These are phyloP conservation scores for Cyberlindnera lachancei DNA, from an alignment of 805 yeast species.

Conservation along the genomic window DNA sequence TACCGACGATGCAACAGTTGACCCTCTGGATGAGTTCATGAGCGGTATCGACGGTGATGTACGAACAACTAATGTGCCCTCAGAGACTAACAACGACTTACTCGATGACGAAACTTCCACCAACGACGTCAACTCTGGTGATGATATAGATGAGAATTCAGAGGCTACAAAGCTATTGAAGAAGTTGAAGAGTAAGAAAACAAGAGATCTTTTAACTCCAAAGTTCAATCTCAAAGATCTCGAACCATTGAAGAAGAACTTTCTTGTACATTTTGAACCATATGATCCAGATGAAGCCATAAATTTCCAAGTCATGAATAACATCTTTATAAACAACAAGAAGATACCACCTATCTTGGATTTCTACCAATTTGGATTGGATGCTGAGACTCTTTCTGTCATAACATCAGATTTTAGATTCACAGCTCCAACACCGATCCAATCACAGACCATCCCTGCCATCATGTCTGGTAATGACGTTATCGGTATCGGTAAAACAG, in stretches of 20 bases:
- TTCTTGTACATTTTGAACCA: slow-evolving; percentile 44
- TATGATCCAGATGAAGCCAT: slow-evolving; percentile 50
- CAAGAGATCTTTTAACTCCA: slow-evolving; percentile 36
- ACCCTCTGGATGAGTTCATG: slow-evolving; percentile 44
- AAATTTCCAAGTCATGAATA: slow-evolving; percentile 60
- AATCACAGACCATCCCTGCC: slow-evolving; percentile 84
- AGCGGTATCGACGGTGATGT: slow-evolving; percentile 17
- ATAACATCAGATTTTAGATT: slow-evolving; percentile 46
- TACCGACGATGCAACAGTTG: slow-evolving; percentile 19
- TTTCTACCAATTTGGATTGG: slow-evolving; percentile 81
- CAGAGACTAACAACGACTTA: not conserved
- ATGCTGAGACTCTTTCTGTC: slow-evolving; percentile 46
- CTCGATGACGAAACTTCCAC: slow-evolving; percentile 19
- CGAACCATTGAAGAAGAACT: slow-evolving; percentile 49
- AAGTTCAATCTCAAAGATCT: slow-evolving; percentile 31
- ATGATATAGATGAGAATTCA: slow-evolving; percentile 24
- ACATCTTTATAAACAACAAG: slow-evolving; percentile 20
- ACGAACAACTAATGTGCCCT: slow-evolving; percentile 13
- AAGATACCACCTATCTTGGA: slow-evolving; percentile 49
- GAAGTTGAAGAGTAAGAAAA: slow-evolving; percentile 43
- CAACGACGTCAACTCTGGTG: slow-evolving; percentile 23
- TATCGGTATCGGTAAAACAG: slow-evolving; percentile 93
- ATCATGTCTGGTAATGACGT: slow-evolving; percentile 86
- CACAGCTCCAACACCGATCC: slow-evolving; percentile 75
- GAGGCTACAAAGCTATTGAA: slow-evolving; percentile 27